A percentile compares a stretch with the other conserved stretches of the same genome.
These are phyloP conservation scores for Neonectria coccinea DNA, from an alignment of 2,329 filamentous ascomycete species.

Conservation along the genomic window DNA sequence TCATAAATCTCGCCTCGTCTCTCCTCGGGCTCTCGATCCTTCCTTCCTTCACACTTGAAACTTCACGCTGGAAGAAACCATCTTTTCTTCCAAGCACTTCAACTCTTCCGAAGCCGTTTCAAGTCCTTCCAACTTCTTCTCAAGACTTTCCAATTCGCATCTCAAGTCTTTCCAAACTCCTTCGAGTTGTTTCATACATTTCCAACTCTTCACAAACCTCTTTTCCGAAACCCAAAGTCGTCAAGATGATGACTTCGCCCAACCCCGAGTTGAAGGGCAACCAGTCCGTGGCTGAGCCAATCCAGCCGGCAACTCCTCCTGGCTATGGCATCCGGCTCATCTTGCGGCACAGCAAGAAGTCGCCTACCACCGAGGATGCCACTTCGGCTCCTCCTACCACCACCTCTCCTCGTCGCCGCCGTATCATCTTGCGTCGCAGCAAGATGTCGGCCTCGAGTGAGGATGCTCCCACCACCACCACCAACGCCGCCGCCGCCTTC, in stretches of 20 bases:
- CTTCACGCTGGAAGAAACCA: neutral
- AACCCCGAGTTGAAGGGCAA: neutral
- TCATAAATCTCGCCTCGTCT: neutral
- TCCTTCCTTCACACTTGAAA: neutral
- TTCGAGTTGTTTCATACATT: neutral
- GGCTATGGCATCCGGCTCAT: neutral
- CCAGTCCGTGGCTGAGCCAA: neutral
- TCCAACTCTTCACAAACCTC: neutral
- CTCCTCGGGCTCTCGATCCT: neutral
- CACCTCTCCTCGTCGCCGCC: no score
- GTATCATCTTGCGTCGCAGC: neutral
- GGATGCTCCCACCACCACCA: no score
- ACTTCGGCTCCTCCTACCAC: neutral
- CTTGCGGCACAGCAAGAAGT: neutral
- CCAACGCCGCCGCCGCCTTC: no score
- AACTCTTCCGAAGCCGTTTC: neutral
- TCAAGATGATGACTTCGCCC: slow-evolving; percentile 9
- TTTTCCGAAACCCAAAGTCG: neutral
- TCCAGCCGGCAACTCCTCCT: neutral
- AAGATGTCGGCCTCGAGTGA: neutral
- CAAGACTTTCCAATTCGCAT: neutral
- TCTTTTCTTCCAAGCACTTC: neutral
- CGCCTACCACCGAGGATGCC: no score
- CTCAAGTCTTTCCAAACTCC: no score
- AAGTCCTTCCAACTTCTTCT: neutral